Percentiles rank a stretch among this genome's conserved stretches.
These are phyloP conservation scores for Astrothelium subdiscretum DNA, from an alignment of 495 filamentous ascomycete species.

Conservation along the genomic window DNA sequence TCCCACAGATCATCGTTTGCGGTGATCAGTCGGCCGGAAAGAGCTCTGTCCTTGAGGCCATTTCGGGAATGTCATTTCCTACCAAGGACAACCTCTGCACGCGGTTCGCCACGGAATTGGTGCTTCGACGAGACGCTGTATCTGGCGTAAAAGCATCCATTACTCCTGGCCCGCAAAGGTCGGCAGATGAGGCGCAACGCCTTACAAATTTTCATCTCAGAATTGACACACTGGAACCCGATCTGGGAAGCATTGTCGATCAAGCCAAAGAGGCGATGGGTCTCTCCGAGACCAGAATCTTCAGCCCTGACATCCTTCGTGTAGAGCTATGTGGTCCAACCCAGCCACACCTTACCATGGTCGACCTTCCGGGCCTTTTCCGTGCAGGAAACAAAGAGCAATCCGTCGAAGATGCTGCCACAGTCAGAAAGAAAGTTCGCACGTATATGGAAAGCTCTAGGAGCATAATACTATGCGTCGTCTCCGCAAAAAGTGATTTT, in stretches of 20 bases:
- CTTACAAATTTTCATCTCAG: neutral
- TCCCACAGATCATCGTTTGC: conserved; percentile 17
- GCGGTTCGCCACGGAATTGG: conserved; percentile 45
- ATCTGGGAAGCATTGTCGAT: conserved; percentile 2
- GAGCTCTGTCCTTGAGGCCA: conserved; percentile 22
- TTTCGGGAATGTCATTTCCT: conserved; percentile 29
- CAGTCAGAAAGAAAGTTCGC: conserved; percentile 14
- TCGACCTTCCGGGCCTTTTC: conserved; percentile 21
- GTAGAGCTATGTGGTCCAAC: conserved; percentile 10
- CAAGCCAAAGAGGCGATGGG: conserved; percentile 8
- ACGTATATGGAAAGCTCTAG: conserved; percentile 16
- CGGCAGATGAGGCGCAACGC: neutral
- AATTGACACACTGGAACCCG: neutral
- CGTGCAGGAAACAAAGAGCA: conserved; percentile 8
- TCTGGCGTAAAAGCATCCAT: neutral
- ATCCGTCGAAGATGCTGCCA: conserved; percentile 14
- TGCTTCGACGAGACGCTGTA: conserved; percentile 34
- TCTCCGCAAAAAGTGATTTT: conserved; percentile 22
- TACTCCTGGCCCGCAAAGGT: neutral
- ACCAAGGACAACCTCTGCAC: conserved; percentile 42
- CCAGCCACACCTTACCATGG: conserved; percentile 9
- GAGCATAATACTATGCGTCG: conserved; percentile 23
- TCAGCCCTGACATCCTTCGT: conserved; percentile 9
- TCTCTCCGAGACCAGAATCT: neutral
- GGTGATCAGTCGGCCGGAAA: conserved; percentile 20